phyloP scores from a whole-genome alignment of 345 rosid genomes.

The Turritis glabra region DNA sequence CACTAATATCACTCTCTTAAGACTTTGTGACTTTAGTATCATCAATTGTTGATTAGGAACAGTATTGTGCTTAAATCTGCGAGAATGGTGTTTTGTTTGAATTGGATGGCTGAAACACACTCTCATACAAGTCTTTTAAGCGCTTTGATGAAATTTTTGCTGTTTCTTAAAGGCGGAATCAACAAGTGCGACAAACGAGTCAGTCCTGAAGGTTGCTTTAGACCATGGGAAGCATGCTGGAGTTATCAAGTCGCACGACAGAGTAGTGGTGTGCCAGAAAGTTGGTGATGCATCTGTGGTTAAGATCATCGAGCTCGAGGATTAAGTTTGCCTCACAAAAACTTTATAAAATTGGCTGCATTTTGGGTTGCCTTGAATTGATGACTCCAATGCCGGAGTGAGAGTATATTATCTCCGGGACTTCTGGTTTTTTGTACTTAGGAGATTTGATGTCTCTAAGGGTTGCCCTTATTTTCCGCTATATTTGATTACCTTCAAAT shows the following conservation, averaged over 20 bases:
- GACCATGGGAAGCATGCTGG: constrained; percentile 83
- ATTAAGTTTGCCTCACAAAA: constrained; percentile 36
- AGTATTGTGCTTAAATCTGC: background rate
- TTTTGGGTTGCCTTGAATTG: constrained; percentile 13
- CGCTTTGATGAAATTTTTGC: background rate
- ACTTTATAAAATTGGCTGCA: constrained; percentile 19
- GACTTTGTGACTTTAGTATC: background rate
- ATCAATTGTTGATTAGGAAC: background rate
- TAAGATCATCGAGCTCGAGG: constrained; percentile 89
- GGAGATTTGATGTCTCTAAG: constrained; percentile 29
- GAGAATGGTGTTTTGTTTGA: background rate
- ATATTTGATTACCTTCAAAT: constrained; percentile 18
- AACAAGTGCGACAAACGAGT: constrained; percentile 76
- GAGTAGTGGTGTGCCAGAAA: constrained; percentile 92
- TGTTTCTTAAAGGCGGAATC: constrained; percentile 74
- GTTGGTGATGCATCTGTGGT: constrained; percentile 93
- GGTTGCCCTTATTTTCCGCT: background rate
- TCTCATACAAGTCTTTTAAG: background rate
- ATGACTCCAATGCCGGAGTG: constrained; percentile 17
- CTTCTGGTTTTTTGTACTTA: constrained; percentile 26
- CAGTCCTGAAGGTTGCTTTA: constrained; percentile 83
- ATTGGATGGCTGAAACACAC: background rate
- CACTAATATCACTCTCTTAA: background rate
- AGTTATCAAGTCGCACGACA: constrained; percentile 74
- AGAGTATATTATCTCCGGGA: constrained; percentile 24